Conservation (phyloP, 257 asterid species). For the Solanum chilense region DNA sequence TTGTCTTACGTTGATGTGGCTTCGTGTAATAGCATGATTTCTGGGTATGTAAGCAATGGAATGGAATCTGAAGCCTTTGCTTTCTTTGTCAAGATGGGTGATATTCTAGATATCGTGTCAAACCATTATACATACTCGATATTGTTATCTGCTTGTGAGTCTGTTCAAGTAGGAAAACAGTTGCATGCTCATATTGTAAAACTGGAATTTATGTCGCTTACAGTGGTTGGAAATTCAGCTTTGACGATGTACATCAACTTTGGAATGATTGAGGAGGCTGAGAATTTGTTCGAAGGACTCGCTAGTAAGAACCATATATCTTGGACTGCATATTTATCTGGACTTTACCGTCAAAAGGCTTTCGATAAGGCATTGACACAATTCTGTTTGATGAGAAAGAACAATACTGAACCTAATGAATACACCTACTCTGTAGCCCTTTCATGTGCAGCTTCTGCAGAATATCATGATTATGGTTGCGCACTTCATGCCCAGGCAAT, state of each 20-base stretch:
- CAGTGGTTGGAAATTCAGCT: slow-evolving; percentile 11
- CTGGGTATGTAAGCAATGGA: slow-evolving; percentile 8
- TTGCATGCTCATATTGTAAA: slow-evolving; percentile 11
- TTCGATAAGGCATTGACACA: slow-evolving; percentile 5
- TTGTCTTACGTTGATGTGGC: slow-evolving; percentile 3
- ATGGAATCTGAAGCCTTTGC: slow-evolving; percentile 1
- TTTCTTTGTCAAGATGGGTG: background rate
- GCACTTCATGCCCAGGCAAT: slow-evolving; percentile 7
- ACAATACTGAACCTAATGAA: slow-evolving; percentile 11
- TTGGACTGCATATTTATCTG: slow-evolving; percentile 16
- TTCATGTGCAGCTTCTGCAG: slow-evolving; percentile 5
- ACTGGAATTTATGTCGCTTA: background rate
- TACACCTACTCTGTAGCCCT: slow-evolving; percentile 11
- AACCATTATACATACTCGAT: slow-evolving; percentile 11
- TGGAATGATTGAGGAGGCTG: slow-evolving; percentile 15
- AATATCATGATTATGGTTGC: background rate
- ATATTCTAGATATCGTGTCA: slow-evolving; percentile 1
- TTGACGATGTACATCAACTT: slow-evolving; percentile 16
- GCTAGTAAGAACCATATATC: slow-evolving; percentile 1
- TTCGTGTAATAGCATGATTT: slow-evolving; percentile 11
- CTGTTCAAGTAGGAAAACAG: slow-evolving; percentile 14
- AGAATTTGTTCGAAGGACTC: slow-evolving; percentile 1
- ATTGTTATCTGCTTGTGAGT: slow-evolving; percentile 3
- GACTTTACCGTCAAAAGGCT: slow-evolving; percentile 5
- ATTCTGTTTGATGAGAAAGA: slow-evolving; percentile 8